These are phyloP conservation scores for Penicillium brasilianum DNA, from an alignment of 2,329 filamentous ascomycete genomes.

Conservation along the genomic window DNA sequence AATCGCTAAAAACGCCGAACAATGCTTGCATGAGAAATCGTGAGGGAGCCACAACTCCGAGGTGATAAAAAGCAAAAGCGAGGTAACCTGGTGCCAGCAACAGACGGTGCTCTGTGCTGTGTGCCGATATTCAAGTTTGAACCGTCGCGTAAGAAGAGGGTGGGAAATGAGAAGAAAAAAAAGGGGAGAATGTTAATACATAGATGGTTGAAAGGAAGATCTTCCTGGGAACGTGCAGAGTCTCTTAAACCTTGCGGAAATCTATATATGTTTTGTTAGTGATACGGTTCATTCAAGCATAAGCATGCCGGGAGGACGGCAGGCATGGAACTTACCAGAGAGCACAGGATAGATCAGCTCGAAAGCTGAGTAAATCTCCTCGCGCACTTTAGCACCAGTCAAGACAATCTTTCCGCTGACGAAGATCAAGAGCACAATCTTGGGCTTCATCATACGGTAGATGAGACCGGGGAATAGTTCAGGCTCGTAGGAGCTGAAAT, in stretches of 20 bases:
- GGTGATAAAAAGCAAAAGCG: slow-evolving; percentile 11
- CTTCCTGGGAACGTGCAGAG: slow-evolving; percentile 17
- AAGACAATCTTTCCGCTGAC: slow-evolving; percentile 98
- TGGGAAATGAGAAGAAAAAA: slow-evolving; percentile 24
- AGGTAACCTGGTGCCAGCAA: slow-evolving; percentile 3
- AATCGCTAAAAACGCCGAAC: slow-evolving; percentile 52
- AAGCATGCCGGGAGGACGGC: background rate
- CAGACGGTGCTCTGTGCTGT: slow-evolving; percentile 8
- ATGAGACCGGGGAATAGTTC: slow-evolving; percentile 98
- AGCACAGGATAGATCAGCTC: slow-evolving; percentile 97
- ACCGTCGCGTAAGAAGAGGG: slow-evolving; percentile 10
- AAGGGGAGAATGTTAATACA: slow-evolving; percentile 39
- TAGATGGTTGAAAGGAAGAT: slow-evolving; percentile 26
- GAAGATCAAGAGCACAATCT: slow-evolving; percentile 97
- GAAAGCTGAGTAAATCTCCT: slow-evolving; percentile 97
- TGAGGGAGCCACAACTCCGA: slow-evolving; percentile 28
- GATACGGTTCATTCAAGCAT: slow-evolving; percentile 28
- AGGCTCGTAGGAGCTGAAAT: slow-evolving; percentile 98
- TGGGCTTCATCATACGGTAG: slow-evolving; percentile 99
- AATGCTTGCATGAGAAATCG: slow-evolving; percentile 50
- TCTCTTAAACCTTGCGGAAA: slow-evolving; percentile 64
- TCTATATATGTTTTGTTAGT: slow-evolving; percentile 49
- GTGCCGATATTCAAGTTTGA: background rate
- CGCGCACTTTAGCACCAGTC: slow-evolving; percentile 95
- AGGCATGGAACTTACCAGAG: slow-evolving; percentile 66